Evolutionary conservation across 805 yeast genomes (phyloP), one percentile per base, ranked within the genome.

Genomic region (Sugiyamaella americana): DNA sequence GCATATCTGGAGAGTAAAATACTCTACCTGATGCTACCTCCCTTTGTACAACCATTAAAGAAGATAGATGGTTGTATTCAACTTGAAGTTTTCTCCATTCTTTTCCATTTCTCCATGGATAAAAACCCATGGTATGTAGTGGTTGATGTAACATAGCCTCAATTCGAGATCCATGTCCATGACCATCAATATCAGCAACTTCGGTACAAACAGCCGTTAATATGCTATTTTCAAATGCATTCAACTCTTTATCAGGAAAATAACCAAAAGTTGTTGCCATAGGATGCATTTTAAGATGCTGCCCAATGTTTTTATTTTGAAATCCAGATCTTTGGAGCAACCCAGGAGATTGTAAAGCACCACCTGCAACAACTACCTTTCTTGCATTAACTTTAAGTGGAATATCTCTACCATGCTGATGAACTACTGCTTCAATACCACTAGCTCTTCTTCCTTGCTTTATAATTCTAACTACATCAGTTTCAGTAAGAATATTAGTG

Each of bases 211-310:
- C 75, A 1, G 75, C 53, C 0, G 80, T 75, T 73, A 77, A 65
- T 43, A 76, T 74, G 1, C 79, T 62, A 41, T 70, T 59, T n/a
- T 67, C 53, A 49, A 58, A 63, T 2, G 75, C 68, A 40, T 70
- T 64, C 1, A 69, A 58, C 1, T 65, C 70, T 23, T 52, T 54
- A n/a, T 70, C 73, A 4, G 52, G 51, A 53, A 68, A 73, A 43
- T 67, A 71, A 0, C 78, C 80, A 50, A 59, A 57, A 1, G 69
- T 46, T 2, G 59, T 56, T 0, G 71, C 63, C 1, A 65, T 72
- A 0, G 82, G 81, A 57, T 77, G 82, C 40, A 77, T 64, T 53
- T 72, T 73, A 51, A 77, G 69, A 47, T 75, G 72, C 13, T 57
- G 48, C 17, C 82, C 81, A 54, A 77, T 77, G 53, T 75, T 65